Evolutionary conservation across 2,329 filamentous ascomycete genomes (phyloP), one percentile per base, ranked within the genome.

Genomic region (Trichoderma afroharzianum): DNA sequence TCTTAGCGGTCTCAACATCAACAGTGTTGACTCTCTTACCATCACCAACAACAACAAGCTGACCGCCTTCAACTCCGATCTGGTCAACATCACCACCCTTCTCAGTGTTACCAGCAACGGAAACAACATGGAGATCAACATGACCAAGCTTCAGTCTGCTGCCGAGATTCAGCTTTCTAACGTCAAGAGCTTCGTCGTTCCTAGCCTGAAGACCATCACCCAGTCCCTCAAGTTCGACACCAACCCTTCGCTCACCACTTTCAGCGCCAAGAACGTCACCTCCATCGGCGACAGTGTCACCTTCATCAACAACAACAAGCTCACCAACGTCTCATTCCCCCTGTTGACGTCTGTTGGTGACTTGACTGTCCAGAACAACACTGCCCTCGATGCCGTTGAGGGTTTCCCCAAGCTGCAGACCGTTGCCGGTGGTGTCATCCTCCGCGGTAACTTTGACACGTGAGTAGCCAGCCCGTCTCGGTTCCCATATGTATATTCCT

Each of bases 21-120:
- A 89, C 74, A 87, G 87, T n/a, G 91, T 94, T 69, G 87, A 88
- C 71, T 86, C 85, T 75, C 88, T 99, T 80, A 86, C 93, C 81
- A 92, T 99, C 83, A 92, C 93, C 88, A 97, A 97, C 91, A 98
- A 98, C 90, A 85, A 85, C 73, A 91, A 92, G 80, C 87, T 99
- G 77, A 89, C 88, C 79, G 86, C 85, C 73, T 93, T 97, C 85
- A 88, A 89, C 79, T 93, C 94, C 82, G 88, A 92, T 80, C 87
- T 98, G 72, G 87, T 87, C 81, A 95, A 93, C 84, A 88, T 97
- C 77, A 92, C 88, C 75, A 86, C 88, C 71, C 82, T 86, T 61
- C 85, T 98, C 68, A 90, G 88, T 78, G 90, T 99, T 80, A 89
- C 90, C 77, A 90, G 91, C 85, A 99, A 99, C 86, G 91, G 92